Conservation (phyloP, 345 rosid species). For the Mercurialis annua region DNA sequence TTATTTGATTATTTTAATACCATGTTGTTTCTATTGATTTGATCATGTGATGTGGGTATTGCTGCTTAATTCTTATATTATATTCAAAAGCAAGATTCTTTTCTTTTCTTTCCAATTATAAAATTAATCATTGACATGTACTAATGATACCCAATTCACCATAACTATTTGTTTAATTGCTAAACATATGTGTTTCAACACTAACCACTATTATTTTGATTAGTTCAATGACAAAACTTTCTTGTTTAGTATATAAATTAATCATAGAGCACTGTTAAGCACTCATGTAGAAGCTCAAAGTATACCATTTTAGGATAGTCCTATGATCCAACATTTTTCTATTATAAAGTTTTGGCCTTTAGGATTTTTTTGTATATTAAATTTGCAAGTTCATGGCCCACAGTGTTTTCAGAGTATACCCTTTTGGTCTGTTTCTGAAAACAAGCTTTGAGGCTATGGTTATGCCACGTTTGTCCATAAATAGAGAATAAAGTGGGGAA, state of each 20-base stretch:
- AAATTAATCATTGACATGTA: constrained; percentile 4
- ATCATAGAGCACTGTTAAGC: not conserved
- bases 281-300: not conserved
- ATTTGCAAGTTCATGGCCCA: constrained; percentile 12
- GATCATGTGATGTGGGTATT: no score
- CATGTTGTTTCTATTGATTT: not conserved
- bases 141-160: not conserved
- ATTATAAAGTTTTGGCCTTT: not conserved
- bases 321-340: not conserved
- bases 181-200: not conserved
- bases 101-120: no score
- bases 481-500: constrained; percentile 42
- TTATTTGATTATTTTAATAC: not conserved
- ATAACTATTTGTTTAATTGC: not conserved
- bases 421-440: constrained; percentile 1
- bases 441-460: constrained; percentile 28
- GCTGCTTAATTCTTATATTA: not conserved
- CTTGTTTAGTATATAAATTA: not conserved
- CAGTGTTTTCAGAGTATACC: not conserved
- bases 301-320: not conserved
- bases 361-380: not conserved
- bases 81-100: not conserved
- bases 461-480: constrained; percentile 41
- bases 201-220: not conserved
- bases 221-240: not conserved